Conservation (phyloP, 805 yeast species). For the Kuraishia piskuri region DNA sequence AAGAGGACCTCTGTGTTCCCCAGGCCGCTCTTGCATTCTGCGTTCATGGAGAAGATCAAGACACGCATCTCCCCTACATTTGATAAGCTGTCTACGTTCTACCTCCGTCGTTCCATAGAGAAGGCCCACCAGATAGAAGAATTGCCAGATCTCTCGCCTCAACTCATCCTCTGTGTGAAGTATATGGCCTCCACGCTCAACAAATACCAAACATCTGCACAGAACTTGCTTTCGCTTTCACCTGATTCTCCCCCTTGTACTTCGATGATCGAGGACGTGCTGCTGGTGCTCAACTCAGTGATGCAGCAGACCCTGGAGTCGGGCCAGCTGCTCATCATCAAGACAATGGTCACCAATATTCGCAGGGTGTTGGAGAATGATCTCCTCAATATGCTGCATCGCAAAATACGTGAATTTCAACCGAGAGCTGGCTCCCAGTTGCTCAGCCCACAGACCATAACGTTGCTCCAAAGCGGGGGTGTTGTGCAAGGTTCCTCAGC, state of each 20-base stretch:
- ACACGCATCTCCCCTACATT: slow-evolving; percentile 50
- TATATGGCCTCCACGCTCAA: slow-evolving; percentile 13
- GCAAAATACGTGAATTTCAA: slow-evolving; percentile 34
- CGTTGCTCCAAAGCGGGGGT: slow-evolving; percentile 8
- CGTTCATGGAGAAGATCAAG: slow-evolving; percentile 47
- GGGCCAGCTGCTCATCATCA: slow-evolving; percentile 53
- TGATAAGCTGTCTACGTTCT: slow-evolving; percentile 55
- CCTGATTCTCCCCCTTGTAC: slow-evolving; percentile 64
- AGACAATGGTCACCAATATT: slow-evolving; percentile 45
- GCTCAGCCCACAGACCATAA: slow-evolving; percentile 14
- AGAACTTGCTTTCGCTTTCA: slow-evolving; percentile 16
- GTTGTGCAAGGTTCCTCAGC: background rate
- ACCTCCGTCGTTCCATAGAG: slow-evolving; percentile 69
- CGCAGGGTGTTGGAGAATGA: slow-evolving; percentile 56
- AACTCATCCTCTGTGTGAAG: slow-evolving; percentile 19
- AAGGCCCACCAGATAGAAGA: slow-evolving; percentile 77
- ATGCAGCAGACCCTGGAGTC: slow-evolving; percentile 61
- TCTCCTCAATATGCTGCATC: slow-evolving; percentile 45
- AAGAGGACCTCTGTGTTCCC: slow-evolving; percentile 32
- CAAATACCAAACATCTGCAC: slow-evolving; percentile 5
- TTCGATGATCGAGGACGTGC: slow-evolving; percentile 80
- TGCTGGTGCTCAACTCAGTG: slow-evolving; percentile 62
- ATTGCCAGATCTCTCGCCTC: slow-evolving; percentile 46
- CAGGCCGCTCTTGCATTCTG: slow-evolving; percentile 40
- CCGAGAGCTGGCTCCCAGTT: slow-evolving; percentile 26